These are phyloP conservation scores for Cicer yamashitae DNA, from an alignment of 306 rosid species.

Conservation along the genomic window DNA sequence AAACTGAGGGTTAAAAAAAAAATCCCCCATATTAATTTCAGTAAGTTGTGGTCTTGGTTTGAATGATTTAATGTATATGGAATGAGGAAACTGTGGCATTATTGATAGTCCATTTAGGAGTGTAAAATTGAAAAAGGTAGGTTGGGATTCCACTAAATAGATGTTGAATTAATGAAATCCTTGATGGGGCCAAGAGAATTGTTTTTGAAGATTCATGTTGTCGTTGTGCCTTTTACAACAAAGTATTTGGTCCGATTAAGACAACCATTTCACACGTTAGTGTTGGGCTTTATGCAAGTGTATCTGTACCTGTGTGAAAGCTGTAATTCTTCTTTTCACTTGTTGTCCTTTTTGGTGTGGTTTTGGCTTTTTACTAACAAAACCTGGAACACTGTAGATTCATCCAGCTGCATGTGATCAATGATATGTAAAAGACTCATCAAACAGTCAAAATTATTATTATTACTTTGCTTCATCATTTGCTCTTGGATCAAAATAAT, in stretches of 20 bases:
- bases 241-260: conserved; percentile 58
- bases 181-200: conserved; percentile 65
- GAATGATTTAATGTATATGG: not conserved
- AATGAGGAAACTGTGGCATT: conserved; percentile 51
- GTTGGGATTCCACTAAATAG: conserved; percentile 42
- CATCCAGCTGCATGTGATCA: conserved; percentile 17
- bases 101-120: conserved; percentile 58
- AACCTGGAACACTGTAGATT: conserved; percentile 14
- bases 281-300: conserved; percentile 41
- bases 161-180: conserved; percentile 50
- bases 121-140: conserved; percentile 3
- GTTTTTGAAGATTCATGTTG: conserved; percentile 79
- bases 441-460: conserved; percentile 36
- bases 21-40: too few species aligned
- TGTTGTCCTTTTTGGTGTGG: conserved; percentile 17
- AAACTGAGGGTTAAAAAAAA: too few species aligned
- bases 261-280: conserved; percentile 54
- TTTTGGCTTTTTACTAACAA: conserved; percentile 26
- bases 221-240: conserved; percentile 55
- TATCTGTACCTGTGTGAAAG: conserved; percentile 33
- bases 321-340: conserved; percentile 38
- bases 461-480: conserved; percentile 41
- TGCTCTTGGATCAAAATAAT: conserved; percentile 27
- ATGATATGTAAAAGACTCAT: conserved; percentile 33
- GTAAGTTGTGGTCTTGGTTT: too few species aligned